Conservation (phyloP, 805 yeast species). For the Candida pseudoglaebosa region DNA sequence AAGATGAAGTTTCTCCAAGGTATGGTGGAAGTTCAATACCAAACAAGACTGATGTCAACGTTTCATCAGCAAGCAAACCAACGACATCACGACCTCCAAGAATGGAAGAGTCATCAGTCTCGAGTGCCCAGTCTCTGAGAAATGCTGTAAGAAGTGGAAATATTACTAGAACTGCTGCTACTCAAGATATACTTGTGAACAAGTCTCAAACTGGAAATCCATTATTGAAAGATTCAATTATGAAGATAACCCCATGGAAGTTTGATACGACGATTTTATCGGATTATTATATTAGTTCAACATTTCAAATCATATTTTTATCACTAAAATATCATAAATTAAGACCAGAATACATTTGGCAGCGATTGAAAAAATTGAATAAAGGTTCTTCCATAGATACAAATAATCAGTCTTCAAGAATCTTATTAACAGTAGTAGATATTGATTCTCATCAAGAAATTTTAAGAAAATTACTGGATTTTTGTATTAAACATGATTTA, state of each 20-base stretch:
- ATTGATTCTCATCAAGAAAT: conserved; percentile 53
- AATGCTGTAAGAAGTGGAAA: not conserved
- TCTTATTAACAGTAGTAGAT: conserved; percentile 62
- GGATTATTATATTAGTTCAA: conserved; percentile 62
- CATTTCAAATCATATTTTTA: conserved; percentile 56
- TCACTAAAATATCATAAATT: conserved; percentile 71
- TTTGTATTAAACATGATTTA: conserved; percentile 48
- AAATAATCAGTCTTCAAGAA: conserved; percentile 43
- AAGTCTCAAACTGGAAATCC: conserved; percentile 74
- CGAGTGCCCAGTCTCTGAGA: too few species aligned
- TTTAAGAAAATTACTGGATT: conserved; percentile 42
- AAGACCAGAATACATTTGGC: conserved; percentile 70
- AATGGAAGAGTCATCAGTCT: not conserved
- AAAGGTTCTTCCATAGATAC: conserved; percentile 24
- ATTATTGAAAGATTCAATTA: conserved; percentile 43
- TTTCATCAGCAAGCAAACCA: not conserved
- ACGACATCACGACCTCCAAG: not conserved
- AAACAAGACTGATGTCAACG: too few species aligned
- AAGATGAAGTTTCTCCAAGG: too few species aligned
- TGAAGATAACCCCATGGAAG: conserved; percentile 53
- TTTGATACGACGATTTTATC: conserved; percentile 49
- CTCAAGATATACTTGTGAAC: conserved; percentile 46
- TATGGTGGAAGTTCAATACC: too few species aligned
- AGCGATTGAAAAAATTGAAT: conserved; percentile 43
- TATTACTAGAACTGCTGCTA: conserved; percentile 6